Evolutionary conservation across 106 monocot species (phyloP), one percentile per base, ranked within the genome.

Genomic region (Dendrobium officinale): DNA sequence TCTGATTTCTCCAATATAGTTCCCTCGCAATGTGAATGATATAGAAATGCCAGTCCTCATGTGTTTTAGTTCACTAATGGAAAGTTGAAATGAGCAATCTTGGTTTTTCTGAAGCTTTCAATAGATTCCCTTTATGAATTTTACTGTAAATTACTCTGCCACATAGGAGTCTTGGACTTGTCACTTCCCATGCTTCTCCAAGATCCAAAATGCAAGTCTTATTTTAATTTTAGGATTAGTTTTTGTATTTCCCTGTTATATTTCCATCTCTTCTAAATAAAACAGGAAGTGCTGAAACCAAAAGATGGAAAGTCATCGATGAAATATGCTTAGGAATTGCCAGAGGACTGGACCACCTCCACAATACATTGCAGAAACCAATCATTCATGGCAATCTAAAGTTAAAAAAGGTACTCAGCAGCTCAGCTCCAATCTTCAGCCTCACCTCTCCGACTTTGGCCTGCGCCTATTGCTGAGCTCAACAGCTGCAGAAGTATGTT

Each of bases 371-470:
- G 66, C 83, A 77, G 59, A 89, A 81, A 59, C 94, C 95, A 7
- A 61, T 98, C 55, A 66, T 92, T 77, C 95, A 95, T 80, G 98
- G 98, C 75, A 95, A 98, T 84, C 88, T 98, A 15, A 98, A 95
- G 76, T 81, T 91, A 0, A 95, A 90, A 55, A 98, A 98, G 82
- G 78, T 98, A 27, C 67, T 98, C 29, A 37, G 37, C 37, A 37
- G 37, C 83, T 98, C 37, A 89, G 94, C 26, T 47, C 75, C 1
- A 84, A 89, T 78, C 80, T 77, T 75, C 87, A 82, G 73, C 91
- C 98, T 67, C 89, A 81, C 26, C 84, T 98, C n/a, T 91, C 92
- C 0, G 98, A 98, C 64, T 95, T 89, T 44, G 92, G 98, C 33
- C 76, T 98, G 42, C 95, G 92, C 78, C 91, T 92, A 37, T 84